Percentiles rank a stretch among this genome's conserved stretches.
These are phyloP conservation scores for Paspalum vaginatum DNA, from an alignment of 176 grass and related monocot genomes.

Conservation along the genomic window DNA sequence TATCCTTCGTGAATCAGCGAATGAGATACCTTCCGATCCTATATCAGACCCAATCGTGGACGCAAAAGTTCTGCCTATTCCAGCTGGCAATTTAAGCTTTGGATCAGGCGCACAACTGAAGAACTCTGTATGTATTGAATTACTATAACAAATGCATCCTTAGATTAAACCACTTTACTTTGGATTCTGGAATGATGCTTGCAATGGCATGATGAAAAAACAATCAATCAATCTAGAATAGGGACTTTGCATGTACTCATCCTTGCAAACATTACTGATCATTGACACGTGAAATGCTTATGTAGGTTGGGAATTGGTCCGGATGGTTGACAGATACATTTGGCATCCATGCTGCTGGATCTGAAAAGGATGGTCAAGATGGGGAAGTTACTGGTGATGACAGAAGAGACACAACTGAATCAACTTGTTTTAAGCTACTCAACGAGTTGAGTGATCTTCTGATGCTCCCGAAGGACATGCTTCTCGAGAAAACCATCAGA, in stretches of 20 bases:
- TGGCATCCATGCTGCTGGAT: constrained; percentile 61
- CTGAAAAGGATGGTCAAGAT: constrained; percentile 42
- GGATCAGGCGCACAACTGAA: constrained; percentile 93
- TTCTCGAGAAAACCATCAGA: constrained; percentile 73
- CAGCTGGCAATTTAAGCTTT: constrained; percentile 78
- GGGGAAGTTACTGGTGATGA: constrained; percentile 27
- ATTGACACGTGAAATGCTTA: constrained; percentile 11
- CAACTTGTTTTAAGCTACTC: constrained; percentile 63
- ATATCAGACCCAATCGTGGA: constrained; percentile 89
- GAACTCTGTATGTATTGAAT: constrained; percentile 65
- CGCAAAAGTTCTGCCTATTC: constrained; percentile 82
- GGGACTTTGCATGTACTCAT: not conserved
- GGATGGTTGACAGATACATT: constrained; percentile 68
- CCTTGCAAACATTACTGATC: constrained; percentile 18
- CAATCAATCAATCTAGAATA: not conserved
- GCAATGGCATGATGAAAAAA: constrained; percentile 16
- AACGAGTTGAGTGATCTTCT: constrained; percentile 92
- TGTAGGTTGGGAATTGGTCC: constrained; percentile 86
- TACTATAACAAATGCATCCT: constrained; percentile 10
- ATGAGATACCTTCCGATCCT: constrained; percentile 90
- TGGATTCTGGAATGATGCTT: not conserved
- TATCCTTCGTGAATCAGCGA: constrained; percentile 87
- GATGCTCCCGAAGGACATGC: constrained; percentile 98
- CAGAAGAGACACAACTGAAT: constrained; percentile 44
- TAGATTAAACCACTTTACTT: constrained; percentile 11